phyloP scores from a whole-genome alignment of 805 yeast species.

The Barnettozyma populi region DNA sequence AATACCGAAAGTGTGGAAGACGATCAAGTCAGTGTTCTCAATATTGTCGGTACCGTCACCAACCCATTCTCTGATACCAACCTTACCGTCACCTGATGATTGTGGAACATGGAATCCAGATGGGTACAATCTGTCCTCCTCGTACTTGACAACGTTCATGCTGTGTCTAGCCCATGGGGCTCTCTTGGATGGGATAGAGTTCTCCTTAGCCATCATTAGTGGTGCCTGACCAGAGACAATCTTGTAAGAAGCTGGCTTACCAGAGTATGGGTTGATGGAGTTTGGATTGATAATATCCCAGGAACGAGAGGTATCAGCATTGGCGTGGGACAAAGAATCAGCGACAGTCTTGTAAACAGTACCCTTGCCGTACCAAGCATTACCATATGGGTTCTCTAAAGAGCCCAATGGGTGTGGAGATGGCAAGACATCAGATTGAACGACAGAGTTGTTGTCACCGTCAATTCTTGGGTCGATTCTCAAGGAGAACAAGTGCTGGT shows the following conservation, averaged over 20 bases:
- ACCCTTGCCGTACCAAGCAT: conserved; percentile 63
- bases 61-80: conserved; percentile 66
- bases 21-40: conserved; percentile 65
- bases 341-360: conserved; percentile 63
- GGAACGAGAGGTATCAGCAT: conserved; percentile 60
- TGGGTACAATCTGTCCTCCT: conserved; percentile 70
- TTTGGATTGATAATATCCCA: conserved; percentile 78
- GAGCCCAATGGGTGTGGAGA: conserved; percentile 60
- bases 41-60: conserved; percentile 54
- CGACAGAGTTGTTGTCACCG: conserved; percentile 74
- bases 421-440: conserved; percentile 56
- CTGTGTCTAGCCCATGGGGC: conserved; percentile 75
- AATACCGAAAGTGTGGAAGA: conserved; percentile 80
- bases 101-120: conserved; percentile 77
- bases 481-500: conserved; percentile 76
- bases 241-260: conserved; percentile 72
- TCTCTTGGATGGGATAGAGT: conserved; percentile 71
- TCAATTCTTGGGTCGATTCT: conserved; percentile 79
- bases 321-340: conserved; percentile 59
- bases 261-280: conserved; percentile 60
- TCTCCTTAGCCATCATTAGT: conserved; percentile 65
- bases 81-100: conserved; percentile 62
- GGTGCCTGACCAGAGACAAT: conserved; percentile 72
- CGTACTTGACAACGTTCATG: conserved; percentile 64
- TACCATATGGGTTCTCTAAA: conserved; percentile 70